These are phyloP conservation scores for Debaryomycetaceae sp. DNA, from an alignment of 1,139 yeast genomes.

Conservation along the genomic window DNA sequence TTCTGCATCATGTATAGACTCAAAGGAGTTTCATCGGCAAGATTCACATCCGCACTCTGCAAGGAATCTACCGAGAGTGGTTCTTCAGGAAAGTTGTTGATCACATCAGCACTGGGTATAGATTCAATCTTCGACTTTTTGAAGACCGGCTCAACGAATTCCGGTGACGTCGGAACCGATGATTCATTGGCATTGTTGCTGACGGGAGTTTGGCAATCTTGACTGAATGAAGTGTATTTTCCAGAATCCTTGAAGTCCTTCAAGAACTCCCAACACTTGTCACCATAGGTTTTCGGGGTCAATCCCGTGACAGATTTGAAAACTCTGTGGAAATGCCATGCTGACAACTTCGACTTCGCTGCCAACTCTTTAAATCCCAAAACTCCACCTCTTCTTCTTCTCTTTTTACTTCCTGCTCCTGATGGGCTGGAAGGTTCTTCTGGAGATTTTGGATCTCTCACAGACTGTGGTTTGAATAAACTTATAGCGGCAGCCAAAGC, in stretches of 20 bases:
- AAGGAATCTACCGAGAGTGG: background rate
- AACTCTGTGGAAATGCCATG: conserved; percentile 95
- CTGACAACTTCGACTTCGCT: conserved; percentile 74
- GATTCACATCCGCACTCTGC: background rate
- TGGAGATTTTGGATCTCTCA: conserved; percentile 17
- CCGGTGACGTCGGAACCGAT: conserved; percentile 13
- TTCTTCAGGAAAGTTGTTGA: conserved; percentile 1
- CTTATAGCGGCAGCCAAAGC: conserved; percentile 75
- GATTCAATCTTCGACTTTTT: conserved; percentile 14
- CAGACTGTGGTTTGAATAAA: conserved; percentile 27
- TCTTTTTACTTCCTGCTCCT: conserved; percentile 34
- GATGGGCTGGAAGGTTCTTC: conserved; percentile 12
- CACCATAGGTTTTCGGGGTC: conserved; percentile 88
- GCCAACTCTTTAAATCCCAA: conserved; percentile 87
- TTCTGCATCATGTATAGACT: background rate
- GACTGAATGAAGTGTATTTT: conserved; percentile 10
- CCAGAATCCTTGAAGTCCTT: conserved; percentile 30
- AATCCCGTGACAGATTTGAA: conserved; percentile 81
- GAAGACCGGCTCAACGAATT: conserved; percentile 6
- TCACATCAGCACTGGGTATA: conserved; percentile 4
- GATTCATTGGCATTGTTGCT: conserved; percentile 5
- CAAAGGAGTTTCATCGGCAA: background rate
- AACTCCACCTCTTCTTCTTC: conserved; percentile 78
- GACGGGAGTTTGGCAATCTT: conserved; percentile 12
- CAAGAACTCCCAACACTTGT: conserved; percentile 74